Evolutionary conservation across 148 eudicot genomes (phyloP), one percentile per base, ranked within the genome.

Genomic region (Vaccinium myrtillus): DNA sequence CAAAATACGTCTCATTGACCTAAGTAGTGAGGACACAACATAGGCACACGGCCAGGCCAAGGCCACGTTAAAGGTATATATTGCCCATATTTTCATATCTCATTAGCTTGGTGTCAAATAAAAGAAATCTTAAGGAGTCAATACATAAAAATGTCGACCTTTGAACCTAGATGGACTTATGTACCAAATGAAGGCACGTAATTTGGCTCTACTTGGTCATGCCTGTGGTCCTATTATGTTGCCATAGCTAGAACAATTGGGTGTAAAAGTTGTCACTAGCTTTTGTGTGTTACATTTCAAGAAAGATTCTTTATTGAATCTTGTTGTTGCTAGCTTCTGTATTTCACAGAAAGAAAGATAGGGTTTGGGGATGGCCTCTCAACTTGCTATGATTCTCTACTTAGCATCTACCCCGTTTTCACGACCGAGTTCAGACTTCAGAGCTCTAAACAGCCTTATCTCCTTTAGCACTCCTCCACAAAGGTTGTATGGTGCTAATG

Each of bases 371-470:
- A 73, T 46, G 53, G 51, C 23, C 78, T 39, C 78, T 75, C 78
- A 75, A 75, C 23, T 75, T 43, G 78, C 21, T 43, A 75, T 32
- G 46, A 77, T 78, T 78, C 81, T 78, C 61, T 53, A 23, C 27
- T 16, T 15, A 1, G 53, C 61, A 78, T 53, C 27, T 16, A 78
- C 3, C 61, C 43, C 81, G 15, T 14, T n/a, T 50, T 53, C 3
- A 5, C n/a, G 63, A 53, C 81, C 63, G 53, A 63, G n/a, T 78
- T 78, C 63, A 53, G 12, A 23, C 36, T 32, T 32, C 36, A 32
- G 36, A 23, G 39, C 18, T 46, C 36, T 32, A 32, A 6, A 15
- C n/a, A 15, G 63, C 36, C 73, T 25, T 25, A 23, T 67, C 36
- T 67, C 36, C 36, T 32, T 32, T 32, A 32, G 36, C 1, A 32